Evolutionary conservation across 2,329 filamentous ascomycete genomes (phyloP).

Genomic region (Coniella lustricola): DNA sequence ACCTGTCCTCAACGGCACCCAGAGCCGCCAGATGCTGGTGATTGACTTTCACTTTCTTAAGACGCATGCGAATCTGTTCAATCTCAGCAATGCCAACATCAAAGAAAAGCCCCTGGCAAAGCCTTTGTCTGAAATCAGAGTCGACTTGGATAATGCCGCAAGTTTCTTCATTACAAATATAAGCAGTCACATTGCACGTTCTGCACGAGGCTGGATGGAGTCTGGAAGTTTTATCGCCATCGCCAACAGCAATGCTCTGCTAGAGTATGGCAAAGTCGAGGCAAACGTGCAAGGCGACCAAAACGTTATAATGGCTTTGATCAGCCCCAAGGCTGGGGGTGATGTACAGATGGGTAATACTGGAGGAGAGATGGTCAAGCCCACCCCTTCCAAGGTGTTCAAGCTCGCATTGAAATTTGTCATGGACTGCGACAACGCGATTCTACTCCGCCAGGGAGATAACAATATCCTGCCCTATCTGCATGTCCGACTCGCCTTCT

Average conservation of each 20-base stretch:
- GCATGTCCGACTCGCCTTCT: constrained; percentile 55
- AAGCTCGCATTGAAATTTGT: constrained; percentile 33
- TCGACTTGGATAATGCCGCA: neutral
- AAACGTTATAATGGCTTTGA: constrained; percentile 39
- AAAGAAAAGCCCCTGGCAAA: constrained; percentile 6
- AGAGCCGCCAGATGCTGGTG: constrained; percentile 25
- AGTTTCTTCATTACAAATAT: constrained; percentile 46
- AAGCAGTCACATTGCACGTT: constrained; percentile 48
- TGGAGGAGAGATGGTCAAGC: neutral
- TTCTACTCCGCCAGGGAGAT: constrained; percentile 47
- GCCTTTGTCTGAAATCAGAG: constrained; percentile 24
- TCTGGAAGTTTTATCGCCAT: constrained; percentile 51
- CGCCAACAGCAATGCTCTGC: constrained; percentile 46
- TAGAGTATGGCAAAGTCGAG: constrained; percentile 41
- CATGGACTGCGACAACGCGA: constrained; percentile 36
- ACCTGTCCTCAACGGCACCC: constrained; percentile 36
- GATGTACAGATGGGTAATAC: constrained; percentile 5
- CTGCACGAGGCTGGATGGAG: constrained; percentile 45
- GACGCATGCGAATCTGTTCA: constrained; percentile 57
- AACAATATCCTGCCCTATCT: constrained; percentile 55
- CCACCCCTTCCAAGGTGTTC: constrained; percentile 23
- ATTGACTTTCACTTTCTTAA: constrained; percentile 57
- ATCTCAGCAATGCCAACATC: constrained; percentile 8
- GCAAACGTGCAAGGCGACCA: constrained; percentile 1
- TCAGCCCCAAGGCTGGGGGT: constrained; percentile 15